Evolutionary conservation across 148 eudicot species (phyloP).

Genomic region (Tetragonia tetragonoides): DNA sequence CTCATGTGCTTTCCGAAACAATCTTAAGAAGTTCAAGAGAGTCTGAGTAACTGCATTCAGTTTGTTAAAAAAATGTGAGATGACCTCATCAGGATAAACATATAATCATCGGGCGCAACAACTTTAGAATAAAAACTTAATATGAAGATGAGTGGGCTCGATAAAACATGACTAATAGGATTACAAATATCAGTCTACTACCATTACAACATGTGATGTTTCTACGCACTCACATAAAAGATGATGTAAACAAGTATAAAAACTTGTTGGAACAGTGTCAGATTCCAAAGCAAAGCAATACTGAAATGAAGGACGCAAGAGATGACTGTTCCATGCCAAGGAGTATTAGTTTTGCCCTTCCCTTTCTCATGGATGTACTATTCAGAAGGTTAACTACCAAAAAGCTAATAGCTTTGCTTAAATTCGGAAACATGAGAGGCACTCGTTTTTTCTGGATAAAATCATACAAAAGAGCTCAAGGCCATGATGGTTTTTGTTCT

Average conservation of each 20-base stretch:
- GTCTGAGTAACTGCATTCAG: constrained; percentile 67
- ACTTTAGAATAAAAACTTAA: background rate
- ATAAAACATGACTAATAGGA: background rate
- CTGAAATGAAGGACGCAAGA: background rate
- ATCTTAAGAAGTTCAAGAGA: constrained; percentile 73
- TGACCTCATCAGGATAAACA: background rate
- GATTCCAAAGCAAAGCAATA: background rate
- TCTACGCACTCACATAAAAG: background rate
- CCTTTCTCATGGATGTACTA: background rate
- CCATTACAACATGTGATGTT: background rate
- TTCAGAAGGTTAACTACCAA: background rate
- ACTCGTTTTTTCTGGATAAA: background rate
- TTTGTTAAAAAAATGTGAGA: background rate
- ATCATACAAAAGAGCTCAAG: too few relatives aligned
- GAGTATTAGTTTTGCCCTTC: too few relatives aligned
- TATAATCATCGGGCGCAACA: background rate
- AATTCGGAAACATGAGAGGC: background rate
- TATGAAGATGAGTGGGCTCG: background rate
- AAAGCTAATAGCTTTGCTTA: background rate
- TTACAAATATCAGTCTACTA: background rate
- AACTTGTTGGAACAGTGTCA: background rate
- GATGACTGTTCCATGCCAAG: background rate
- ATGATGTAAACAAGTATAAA: background rate
- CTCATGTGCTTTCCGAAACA: constrained; percentile 81
- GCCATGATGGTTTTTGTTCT: background rate